Base-by-base conservation (phyloP, 352 stramenopile species). In the Peronospora farinosa region DNA sequence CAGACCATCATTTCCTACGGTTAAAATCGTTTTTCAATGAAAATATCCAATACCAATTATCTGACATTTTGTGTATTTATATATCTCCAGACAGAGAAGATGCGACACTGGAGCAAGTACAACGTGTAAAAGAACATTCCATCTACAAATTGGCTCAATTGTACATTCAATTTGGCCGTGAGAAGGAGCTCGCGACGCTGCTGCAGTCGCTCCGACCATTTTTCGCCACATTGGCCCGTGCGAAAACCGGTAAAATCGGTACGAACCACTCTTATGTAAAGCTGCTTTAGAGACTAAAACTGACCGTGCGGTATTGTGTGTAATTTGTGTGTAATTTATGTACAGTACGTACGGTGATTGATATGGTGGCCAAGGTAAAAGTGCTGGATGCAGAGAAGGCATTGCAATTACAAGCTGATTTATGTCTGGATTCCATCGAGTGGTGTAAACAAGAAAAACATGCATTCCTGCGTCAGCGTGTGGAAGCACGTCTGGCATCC, bases 191-290 rank as follows among this genome's bases (percentile, higher is more conserved):
- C 10, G 74, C 81, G 37, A 74, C 84, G 57, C 72, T 96, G 40
- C 69, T 96, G 45, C 73, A 86, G 47, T 88, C 87, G 23, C 79
- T 95, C 47, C 74, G 86, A n/a, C 76, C 89, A 15, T 98, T 98
- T 65, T 98, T 99, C 69, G 57, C 66, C 16, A 86, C 84, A 30
- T 82, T 99, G 15, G 95, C 95, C 31, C 98, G 98, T 62, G 96
- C 97, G 36, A 98, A 98, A 74, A 98, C 91, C 9, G 96, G 96
- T 47, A 99, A 99, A 76, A 97, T 99, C 48, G 84, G 80, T 94
- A 49, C 46, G 28, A 12, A 2, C 12, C 10, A 32, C 2, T 12
- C 28, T 0, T 3, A 12, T 32, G 28, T 32, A 3, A 12, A 5
- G 5, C 23, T 5, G 6, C 7, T 2, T 11, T 25, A 15, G 35